Evolutionary conservation across 2,329 filamentous ascomycete species (phyloP).

Genomic region (Clonostachys sp.): DNA sequence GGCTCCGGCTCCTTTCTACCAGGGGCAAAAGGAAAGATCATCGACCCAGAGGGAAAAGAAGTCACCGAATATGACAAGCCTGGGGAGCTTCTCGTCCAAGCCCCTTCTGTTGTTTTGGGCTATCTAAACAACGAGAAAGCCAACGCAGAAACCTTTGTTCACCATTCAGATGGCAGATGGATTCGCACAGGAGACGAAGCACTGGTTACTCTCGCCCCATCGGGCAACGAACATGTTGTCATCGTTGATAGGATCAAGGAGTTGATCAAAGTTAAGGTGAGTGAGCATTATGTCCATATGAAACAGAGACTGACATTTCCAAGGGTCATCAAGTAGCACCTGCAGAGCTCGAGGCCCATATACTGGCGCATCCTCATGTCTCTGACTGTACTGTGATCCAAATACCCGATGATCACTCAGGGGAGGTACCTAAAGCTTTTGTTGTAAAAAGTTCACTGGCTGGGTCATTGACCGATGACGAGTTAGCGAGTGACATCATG

Average conservation of each 20-base stretch:
- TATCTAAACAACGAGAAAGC: constrained; percentile 81
- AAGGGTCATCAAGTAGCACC: constrained; percentile 72
- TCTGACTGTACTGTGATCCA: constrained; percentile 70
- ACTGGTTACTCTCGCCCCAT: constrained; percentile 53
- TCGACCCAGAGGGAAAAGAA: constrained; percentile 61
- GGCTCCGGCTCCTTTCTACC: constrained; percentile 69
- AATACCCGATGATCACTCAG: constrained; percentile 48
- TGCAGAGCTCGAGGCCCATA: constrained; percentile 69
- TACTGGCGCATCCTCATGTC: constrained; percentile 64
- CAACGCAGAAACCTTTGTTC: constrained; percentile 67
- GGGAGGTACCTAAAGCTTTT: constrained; percentile 58
- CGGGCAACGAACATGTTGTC: constrained; percentile 71
- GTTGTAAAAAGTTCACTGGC: constrained; percentile 38
- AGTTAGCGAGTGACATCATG: constrained; percentile 41
- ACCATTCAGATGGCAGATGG: constrained; percentile 60
- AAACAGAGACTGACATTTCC: no score
- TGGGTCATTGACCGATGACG: constrained; percentile 28
- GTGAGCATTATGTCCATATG: constrained; percentile 2
- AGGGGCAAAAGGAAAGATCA: constrained; percentile 57
- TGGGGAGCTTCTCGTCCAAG: constrained; percentile 75
- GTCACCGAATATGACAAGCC: constrained; percentile 62
- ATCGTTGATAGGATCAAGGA: constrained; percentile 70
- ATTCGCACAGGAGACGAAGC: constrained; percentile 80
- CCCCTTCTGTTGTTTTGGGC: constrained; percentile 69
- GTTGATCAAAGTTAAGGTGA: constrained; percentile 67